phyloP scores from a whole-genome alignment of 768 basidiomycete genomes.

The Tubosaeta brunneosetosa region DNA sequence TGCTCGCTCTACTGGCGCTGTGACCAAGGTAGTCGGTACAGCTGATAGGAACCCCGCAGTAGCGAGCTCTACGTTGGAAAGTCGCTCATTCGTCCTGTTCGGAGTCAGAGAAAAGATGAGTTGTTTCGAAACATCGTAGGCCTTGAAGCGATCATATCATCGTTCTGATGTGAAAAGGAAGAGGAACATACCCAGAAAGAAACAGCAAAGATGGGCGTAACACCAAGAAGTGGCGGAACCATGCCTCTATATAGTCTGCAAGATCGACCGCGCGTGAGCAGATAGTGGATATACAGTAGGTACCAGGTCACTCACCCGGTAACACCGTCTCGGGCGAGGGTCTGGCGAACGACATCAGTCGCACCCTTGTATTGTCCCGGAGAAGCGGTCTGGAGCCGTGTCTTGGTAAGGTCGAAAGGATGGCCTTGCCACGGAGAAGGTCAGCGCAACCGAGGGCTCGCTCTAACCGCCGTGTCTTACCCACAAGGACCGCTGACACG shows the following conservation, averaged over 20 bases:
- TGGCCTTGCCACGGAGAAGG: slow-evolving; percentile 54
- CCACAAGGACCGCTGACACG: slow-evolving; percentile 80
- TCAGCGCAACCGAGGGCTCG: slow-evolving; percentile 4
- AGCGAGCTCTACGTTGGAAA: slow-evolving; percentile 80
- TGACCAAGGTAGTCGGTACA: slow-evolving; percentile 83
- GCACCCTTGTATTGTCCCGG: slow-evolving; percentile 89
- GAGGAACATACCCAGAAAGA: slow-evolving; percentile 81
- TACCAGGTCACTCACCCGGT: slow-evolving; percentile 53
- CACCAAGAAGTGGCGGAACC: slow-evolving; percentile 87
- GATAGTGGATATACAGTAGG: background rate
- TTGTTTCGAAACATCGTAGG: slow-evolving; percentile 89
- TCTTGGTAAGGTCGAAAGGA: slow-evolving; percentile 96
- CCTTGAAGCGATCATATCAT: slow-evolving; percentile 42
- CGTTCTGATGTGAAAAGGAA: slow-evolving; percentile 1
- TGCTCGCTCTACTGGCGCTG: slow-evolving; percentile 95
- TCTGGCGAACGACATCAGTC: slow-evolving; percentile 89
- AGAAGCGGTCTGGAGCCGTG: slow-evolving; percentile 89
- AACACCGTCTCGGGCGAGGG: slow-evolving; percentile 85
- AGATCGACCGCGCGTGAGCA: slow-evolving; percentile 1
- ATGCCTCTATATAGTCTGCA: slow-evolving; percentile 85
- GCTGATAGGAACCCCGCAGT: slow-evolving; percentile 93
- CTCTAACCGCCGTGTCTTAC: slow-evolving; percentile 39
- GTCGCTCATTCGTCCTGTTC: slow-evolving; percentile 54
- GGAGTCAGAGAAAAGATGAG: slow-evolving; percentile 78
- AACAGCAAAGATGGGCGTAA: slow-evolving; percentile 96